Percentiles rank a stretch among this genome's conserved stretches.
These are phyloP conservation scores for Heliosperma pusillum DNA, from an alignment of 148 eudicot genomes.

Conservation along the genomic window DNA sequence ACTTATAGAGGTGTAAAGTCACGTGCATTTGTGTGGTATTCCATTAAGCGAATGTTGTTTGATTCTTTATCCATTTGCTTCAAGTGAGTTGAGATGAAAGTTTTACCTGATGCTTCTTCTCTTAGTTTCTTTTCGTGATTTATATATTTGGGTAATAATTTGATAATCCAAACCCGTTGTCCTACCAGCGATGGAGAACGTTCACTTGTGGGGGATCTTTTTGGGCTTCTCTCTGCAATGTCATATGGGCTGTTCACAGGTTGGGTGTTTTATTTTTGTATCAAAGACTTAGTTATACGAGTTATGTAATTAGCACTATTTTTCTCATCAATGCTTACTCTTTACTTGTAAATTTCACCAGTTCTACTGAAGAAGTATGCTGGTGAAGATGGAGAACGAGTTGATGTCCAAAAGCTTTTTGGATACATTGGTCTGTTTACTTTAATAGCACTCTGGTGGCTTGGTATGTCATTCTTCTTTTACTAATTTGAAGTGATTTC, in stretches of 20 bases:
- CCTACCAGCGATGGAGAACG: conserved; percentile 69
- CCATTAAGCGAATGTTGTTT: neutral
- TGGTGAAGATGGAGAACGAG: conserved; percentile 93
- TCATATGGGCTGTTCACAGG: conserved; percentile 94
- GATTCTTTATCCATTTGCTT: neutral
- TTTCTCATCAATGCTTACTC: conserved; percentile 22
- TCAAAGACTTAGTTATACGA: neutral
- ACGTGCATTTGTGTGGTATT: neutral
- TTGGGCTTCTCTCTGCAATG: conserved; percentile 95
- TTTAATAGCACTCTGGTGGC: conserved; percentile 95
- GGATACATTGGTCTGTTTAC: conserved; percentile 95
- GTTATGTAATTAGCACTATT: neutral
- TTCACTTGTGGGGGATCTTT: conserved; percentile 86
- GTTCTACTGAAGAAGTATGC: conserved; percentile 87
- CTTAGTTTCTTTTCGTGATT: conserved; percentile 14
- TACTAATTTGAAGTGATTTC: neutral
- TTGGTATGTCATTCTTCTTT: conserved; percentile 54
- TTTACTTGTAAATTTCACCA: conserved; percentile 29
- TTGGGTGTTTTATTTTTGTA: conserved; percentile 25
- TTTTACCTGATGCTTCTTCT: neutral
- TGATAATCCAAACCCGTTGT: conserved; percentile 44
- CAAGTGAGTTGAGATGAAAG: conserved; percentile 3
- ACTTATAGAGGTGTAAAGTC: neutral
- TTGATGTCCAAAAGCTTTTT: conserved; percentile 92
- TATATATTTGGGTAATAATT: conserved; percentile 40